Base-by-base conservation (phyloP, 768 basidiomycete genomes). In the Boletus insuetus region DNA sequence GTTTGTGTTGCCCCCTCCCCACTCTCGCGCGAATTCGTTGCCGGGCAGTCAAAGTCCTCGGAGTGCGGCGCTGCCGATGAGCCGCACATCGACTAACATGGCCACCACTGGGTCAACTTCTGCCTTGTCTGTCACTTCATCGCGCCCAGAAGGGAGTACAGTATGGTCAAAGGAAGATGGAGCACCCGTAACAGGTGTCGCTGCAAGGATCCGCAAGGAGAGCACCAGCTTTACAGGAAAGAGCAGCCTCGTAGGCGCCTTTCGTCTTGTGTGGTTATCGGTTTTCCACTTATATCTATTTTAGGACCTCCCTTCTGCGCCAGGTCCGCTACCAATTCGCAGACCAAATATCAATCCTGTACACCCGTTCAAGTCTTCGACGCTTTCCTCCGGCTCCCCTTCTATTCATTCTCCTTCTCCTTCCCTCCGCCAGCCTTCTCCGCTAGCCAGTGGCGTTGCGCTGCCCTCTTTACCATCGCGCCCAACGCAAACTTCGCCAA, bases 331-430 rank as follows among this genome's bases (percentile, higher is more conserved):
- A 13, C 78, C 78, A 4, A 79, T 80, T n/a, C 77, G 79, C 16
- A 71, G 69, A 43, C 72, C 76, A 4, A 73, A 71, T 26, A 70
- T 80, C 20, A 74, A 69, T 34, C 63, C 73, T 0, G 72, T 80
- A 3, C 73, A 78, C 53, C 77, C 79, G 16, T 81, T 81, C 74
- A 81, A 80, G 60, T 75, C 79, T 7, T 75, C 77, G 11, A 78
- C 80, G 0, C 71, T 81, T 13, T 81, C 80, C 19, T 73, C 78
- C 0, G 78, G 78, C 10, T 78, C 79, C 8, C 77, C 78, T 0
- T 80, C 79, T 1, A 60, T 79, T 0, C 76, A 79, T 59, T 79
- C 79, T 0, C 78, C 76, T 2, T 78, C 79, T 0, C 74, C 79
- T 10, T 80, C 78, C 9, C 67, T 79, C 4, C 72, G 79, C 16